Evolutionary conservation across 2,329 filamentous ascomycete species (phyloP), one percentile per base, ranked within the genome.

Genomic region (Cercospora nicotianae): DNA sequence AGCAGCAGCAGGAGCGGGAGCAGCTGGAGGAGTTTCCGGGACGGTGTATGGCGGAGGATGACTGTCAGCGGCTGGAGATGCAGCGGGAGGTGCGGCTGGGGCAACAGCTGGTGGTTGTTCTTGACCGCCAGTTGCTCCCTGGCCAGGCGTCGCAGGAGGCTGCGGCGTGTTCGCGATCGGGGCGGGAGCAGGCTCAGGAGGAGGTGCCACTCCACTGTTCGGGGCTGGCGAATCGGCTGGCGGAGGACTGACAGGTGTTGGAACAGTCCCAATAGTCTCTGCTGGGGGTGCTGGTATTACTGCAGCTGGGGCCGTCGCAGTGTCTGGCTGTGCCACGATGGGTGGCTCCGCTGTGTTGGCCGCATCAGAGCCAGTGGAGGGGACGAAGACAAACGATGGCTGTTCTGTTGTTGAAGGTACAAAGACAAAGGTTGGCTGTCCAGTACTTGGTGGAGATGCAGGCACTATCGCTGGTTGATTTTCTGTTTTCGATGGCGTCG

Each of bases 391-490:
- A 23, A 63, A 63, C 6, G 60, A 31, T 28, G 60, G 20, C 60
- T 63, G 16, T 18, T 39, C 60, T 23, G 39, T 51, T 42, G 18
- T 13, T 2, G 45, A 51, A 51, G 60, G 60, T 13, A 18, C 45
- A n/a, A 63, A 63, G 13, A 31, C 42, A 23, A 63, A 63, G 16
- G 60, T 51, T 12, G 60, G 20, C 45, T 63, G 39, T 7, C 55
- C 60, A 20, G 39, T 51, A 20, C 7, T 55, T 13, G 60, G 28
- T 33, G 60, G 5, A 20, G 60, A 9, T 7, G 28, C 33, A 23
- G 13, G 18, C n/a, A 33, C 31, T 36, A 23, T 28, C 30, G 7
- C 20, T 60, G 39, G 23, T 8, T 42, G 33, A 8, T 48, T 3
- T 8, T 45, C 33, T 26, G 59, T 30, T 9, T 20, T 48, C 23